Percentiles rank a stretch among this genome's conserved stretches.
Evolutionary conservation across 345 rosid species (phyloP).

Genomic region (Clarkia xantiana): DNA sequence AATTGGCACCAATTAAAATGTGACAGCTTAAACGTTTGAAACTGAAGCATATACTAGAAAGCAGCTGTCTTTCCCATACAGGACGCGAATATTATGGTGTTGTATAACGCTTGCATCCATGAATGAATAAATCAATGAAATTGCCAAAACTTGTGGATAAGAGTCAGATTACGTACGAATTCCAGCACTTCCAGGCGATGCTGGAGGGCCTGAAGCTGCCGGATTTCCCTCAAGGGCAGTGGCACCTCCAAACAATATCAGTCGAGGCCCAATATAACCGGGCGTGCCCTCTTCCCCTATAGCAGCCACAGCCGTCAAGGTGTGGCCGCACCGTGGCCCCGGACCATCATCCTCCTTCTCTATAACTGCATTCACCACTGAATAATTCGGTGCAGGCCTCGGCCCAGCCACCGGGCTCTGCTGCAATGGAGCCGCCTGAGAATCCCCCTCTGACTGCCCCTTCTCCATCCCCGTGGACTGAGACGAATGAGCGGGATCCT

Average conservation of each 20-base stretch:
- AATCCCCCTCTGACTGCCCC: constrained; percentile 29
- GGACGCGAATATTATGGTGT: too few relatives aligned
- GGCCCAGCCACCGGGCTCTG: constrained; percentile 51
- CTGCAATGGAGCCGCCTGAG: constrained; percentile 20
- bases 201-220: constrained; percentile 70
- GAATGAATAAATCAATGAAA: not conserved
- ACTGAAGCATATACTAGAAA: too few relatives aligned
- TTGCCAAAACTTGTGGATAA: not conserved
- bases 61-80: too few relatives aligned
- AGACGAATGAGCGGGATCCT: constrained; percentile 27
- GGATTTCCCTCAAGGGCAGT: constrained; percentile 96
- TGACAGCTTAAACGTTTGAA: too few relatives aligned
- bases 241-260: constrained; percentile 92
- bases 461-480: constrained; percentile 32
- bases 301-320: constrained; percentile 82
- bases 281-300: constrained; percentile 89
- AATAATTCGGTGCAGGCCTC: constrained; percentile 76
- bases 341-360: constrained; percentile 96
- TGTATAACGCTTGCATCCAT: too few relatives aligned
- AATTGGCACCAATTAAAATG: too few relatives aligned
- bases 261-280: constrained; percentile 69
- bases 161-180: constrained; percentile 42
- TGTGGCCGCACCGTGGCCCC: constrained; percentile 95
- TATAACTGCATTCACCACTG: constrained; percentile 59
- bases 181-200: constrained; percentile 96